Evolutionary conservation across 352 stramenopile species (phyloP).

Genomic region (Pythium aphanidermatum): DNA sequence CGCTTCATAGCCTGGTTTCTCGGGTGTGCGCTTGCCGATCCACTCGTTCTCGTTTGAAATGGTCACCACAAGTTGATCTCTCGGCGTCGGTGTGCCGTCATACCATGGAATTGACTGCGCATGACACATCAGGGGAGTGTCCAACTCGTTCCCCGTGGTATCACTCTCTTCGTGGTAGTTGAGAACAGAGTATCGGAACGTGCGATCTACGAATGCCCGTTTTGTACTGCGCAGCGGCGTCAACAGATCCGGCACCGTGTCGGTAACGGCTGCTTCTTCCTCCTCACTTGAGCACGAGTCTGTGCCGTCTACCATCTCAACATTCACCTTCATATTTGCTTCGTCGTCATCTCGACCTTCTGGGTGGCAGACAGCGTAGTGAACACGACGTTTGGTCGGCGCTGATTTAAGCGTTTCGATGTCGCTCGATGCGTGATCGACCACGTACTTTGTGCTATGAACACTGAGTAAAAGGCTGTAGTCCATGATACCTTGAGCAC

Average conservation of each 20-base stretch:
- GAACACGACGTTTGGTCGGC: conserved; percentile 65
- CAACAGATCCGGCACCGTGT: conserved; percentile 27
- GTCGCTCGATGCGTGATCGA: conserved; percentile 48
- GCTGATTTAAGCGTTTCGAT: conserved; percentile 33
- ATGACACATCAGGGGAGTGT: conserved; percentile 38
- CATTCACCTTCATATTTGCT: conserved; percentile 14
- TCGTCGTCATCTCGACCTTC: conserved; percentile 7
- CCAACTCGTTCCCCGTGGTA: conserved; percentile 16
- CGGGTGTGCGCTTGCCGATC: conserved; percentile 48
- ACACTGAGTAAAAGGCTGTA: conserved; percentile 85
- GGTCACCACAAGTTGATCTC: conserved; percentile 24
- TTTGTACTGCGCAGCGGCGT: conserved; percentile 24
- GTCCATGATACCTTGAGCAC: conserved; percentile 83
- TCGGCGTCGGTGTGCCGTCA: conserved; percentile 35
- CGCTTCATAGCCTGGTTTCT: conserved; percentile 65
- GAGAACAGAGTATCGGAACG: conserved; percentile 70
- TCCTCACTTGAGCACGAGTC: conserved; percentile 35
- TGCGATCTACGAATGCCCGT: conserved; percentile 47
- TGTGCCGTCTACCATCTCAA: conserved; percentile 16
- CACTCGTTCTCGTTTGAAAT: conserved; percentile 27
- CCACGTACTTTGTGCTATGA: conserved; percentile 80
- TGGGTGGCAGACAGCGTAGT: conserved; percentile 64
- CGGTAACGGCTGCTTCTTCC: conserved; percentile 32
- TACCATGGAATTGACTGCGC: conserved; percentile 26
- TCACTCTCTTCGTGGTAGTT: conserved; percentile 37